Base-by-base conservation (phyloP, 306 rosid species). In the Ochetophila trinervis region DNA sequence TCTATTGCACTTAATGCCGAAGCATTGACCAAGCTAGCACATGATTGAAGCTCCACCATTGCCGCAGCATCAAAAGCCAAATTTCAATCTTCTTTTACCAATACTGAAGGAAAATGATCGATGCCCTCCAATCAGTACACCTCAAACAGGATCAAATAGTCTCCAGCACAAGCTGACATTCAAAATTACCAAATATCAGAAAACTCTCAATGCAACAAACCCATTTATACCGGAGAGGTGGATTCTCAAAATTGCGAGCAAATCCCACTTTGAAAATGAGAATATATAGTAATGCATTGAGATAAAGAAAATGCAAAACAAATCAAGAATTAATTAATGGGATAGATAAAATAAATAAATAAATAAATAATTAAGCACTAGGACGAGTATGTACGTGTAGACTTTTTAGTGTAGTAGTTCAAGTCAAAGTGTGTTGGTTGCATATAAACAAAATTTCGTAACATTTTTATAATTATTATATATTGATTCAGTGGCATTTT, bases 41-140 rank as follows among this genome's bases (percentile, higher is more conserved):
- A 76, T 45, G 89, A 62, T 79, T 85, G 86, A 60, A 79, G 72
- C 78, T 88, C 82, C 72, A 84, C 88, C 97, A 86, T 88, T 74
- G 50, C 32, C 32, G 45, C 23, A 18, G 50, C 32, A 22, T 24
- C 8, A 49, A 65, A 40, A 71, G 30, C 48, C 19, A 16, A 68
- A 67, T 78, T 48, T 60, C 48, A 73, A 27, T 1, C 2, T n/a
- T n/a, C 2, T 27, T 27, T 27, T 27, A 27, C 32, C 45, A 67
- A 59, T 13, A 19, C 36, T 44, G 24, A 57, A 40, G 34, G 48
- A 59, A 30, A 3, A 17, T 10, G 18, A 30, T 58, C 32, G 15
- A 8, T 17, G 4, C 5, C 54, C 54, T 17, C 19, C 5, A 50
- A 17, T 14, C 54, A 50, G 17, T 2, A 3, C 17, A 50, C 17